Evolutionary conservation across 2,329 filamentous ascomycete genomes (phyloP).

Genomic region (Cercospora sp.): DNA sequence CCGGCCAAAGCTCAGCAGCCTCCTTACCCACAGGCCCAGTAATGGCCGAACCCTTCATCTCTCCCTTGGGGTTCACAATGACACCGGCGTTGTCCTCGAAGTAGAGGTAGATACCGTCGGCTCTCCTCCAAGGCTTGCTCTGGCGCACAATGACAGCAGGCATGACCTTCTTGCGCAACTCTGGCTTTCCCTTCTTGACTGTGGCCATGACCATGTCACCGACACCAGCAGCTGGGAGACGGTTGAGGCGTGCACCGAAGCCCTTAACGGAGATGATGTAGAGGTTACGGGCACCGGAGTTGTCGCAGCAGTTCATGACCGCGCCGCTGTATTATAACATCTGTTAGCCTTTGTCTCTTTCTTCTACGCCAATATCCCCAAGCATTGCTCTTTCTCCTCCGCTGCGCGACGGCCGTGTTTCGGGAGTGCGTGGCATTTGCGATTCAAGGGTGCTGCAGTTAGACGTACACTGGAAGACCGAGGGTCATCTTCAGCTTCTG

Average conservation of each 20-base stretch:
- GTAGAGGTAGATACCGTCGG: constrained; percentile 98
- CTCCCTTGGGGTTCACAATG: constrained; percentile 99
- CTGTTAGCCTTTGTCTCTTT: constrained; percentile 17
- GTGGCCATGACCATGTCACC: constrained; percentile 99
- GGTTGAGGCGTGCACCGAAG: constrained; percentile 95
- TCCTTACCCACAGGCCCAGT: constrained; percentile 99
- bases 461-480: constrained; percentile 97
- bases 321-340: constrained; percentile 68
- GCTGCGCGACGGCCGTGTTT: neutral
- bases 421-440: neutral
- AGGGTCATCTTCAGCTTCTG: constrained; percentile 99
- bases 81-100: constrained; percentile 99
- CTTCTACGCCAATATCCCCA: neutral
- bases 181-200: constrained; percentile 99
- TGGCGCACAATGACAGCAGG: constrained; percentile 98
- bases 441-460: constrained; percentile 25
- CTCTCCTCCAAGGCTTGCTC: constrained; percentile 98
- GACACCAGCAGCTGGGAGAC: constrained; percentile 93
- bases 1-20: constrained; percentile 98
- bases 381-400: constrained; percentile 7
- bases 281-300: constrained; percentile 94
- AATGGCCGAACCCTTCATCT: constrained; percentile 99
- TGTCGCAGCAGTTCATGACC: constrained; percentile 99
- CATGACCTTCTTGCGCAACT: constrained; percentile 99
- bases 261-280: constrained; percentile 99